phyloP scores from a whole-genome alignment of 2,329 filamentous ascomycete species.

The Periconia sp. region DNA sequence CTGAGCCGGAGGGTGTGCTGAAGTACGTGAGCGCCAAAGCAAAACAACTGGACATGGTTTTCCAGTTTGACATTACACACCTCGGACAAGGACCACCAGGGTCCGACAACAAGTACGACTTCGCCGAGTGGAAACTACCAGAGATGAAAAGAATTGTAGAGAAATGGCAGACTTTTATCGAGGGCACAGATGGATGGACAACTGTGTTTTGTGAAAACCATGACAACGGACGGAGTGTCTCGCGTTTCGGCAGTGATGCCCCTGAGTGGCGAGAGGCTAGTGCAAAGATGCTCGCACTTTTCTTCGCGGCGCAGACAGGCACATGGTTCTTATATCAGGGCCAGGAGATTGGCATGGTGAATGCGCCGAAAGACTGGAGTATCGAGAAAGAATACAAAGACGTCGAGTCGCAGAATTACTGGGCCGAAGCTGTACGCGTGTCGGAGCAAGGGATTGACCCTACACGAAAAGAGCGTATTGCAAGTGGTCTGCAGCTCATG shows the following conservation, averaged over 20 bases:
- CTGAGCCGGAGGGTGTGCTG: constrained; percentile 46
- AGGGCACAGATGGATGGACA: constrained; percentile 54
- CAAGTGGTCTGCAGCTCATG: constrained; percentile 58
- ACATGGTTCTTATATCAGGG: constrained; percentile 64
- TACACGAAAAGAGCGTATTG: constrained; percentile 35
- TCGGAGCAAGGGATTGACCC: constrained; percentile 34
- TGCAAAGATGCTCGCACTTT: constrained; percentile 58
- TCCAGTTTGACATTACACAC: constrained; percentile 49
- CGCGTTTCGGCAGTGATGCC: constrained; percentile 54
- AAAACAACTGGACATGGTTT: constrained; percentile 52
- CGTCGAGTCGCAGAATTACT: constrained; percentile 55
- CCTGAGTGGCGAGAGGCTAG: constrained; percentile 47
- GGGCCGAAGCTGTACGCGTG: constrained; percentile 36
- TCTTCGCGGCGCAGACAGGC: constrained; percentile 52
- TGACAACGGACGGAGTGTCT: constrained; percentile 60
- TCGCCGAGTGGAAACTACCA: constrained; percentile 43
- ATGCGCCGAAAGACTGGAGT: constrained; percentile 53
- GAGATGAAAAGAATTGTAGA: constrained; percentile 45
- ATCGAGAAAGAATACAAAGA: constrained; percentile 64
- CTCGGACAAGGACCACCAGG: constrained; percentile 38
- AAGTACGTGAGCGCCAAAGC: constrained; percentile 44
- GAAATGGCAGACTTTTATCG: constrained; percentile 53
- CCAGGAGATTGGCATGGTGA: constrained; percentile 63
- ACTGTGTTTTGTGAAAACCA: constrained; percentile 67
- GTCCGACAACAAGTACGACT: constrained; percentile 34